phyloP scores from a whole-genome alignment of 2,329 filamentous ascomycete species.

The Bipolaris cookei region DNA sequence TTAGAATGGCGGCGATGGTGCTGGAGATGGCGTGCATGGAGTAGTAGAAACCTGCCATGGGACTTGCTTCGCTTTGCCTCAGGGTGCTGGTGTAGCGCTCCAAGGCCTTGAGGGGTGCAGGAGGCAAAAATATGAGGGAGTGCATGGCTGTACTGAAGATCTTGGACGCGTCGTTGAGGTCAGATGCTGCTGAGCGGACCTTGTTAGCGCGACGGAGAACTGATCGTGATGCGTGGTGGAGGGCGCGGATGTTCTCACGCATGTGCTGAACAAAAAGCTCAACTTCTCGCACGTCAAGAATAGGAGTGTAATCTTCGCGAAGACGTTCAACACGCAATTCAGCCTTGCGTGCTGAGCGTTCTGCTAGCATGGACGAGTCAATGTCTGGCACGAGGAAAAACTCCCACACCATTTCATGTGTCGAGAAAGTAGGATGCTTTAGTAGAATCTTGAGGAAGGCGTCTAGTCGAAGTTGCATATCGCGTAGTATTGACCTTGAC shows the following conservation, averaged over 20 bases:
- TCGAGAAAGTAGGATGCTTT: slow-evolving; percentile 88
- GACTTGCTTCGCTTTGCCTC: slow-evolving; percentile 72
- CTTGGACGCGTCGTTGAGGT: slow-evolving; percentile 70
- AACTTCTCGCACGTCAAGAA: slow-evolving; percentile 81
- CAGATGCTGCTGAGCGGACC: slow-evolving; percentile 68
- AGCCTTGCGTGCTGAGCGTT: slow-evolving; percentile 85
- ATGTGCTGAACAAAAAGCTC: slow-evolving; percentile 93
- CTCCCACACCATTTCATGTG: slow-evolving; percentile 98
- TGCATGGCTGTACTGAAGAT: slow-evolving; percentile 60
- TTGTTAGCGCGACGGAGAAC: slow-evolving; percentile 80
- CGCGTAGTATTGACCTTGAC: slow-evolving; percentile 82
- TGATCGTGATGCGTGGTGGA: slow-evolving; percentile 82
- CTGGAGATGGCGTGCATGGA: slow-evolving; percentile 80
- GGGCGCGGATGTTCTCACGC: slow-evolving; percentile 82
- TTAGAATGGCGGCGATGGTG: slow-evolving; percentile 81
- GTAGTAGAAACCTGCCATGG: slow-evolving; percentile 75
- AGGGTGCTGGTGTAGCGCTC: slow-evolving; percentile 72
- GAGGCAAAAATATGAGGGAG: slow-evolving; percentile 70
- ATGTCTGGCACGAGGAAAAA: slow-evolving; percentile 97
- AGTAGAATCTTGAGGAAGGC: slow-evolving; percentile 87
- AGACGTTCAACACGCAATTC: slow-evolving; percentile 83
- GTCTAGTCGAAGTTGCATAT: slow-evolving; percentile 85
- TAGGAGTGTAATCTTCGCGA: slow-evolving; percentile 84
- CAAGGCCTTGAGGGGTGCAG: slow-evolving; percentile 71
- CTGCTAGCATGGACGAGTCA: slow-evolving; percentile 85